phyloP scores from a whole-genome alignment of 176 grass and related monocot species.

The Ensete ventricosum region DNA sequence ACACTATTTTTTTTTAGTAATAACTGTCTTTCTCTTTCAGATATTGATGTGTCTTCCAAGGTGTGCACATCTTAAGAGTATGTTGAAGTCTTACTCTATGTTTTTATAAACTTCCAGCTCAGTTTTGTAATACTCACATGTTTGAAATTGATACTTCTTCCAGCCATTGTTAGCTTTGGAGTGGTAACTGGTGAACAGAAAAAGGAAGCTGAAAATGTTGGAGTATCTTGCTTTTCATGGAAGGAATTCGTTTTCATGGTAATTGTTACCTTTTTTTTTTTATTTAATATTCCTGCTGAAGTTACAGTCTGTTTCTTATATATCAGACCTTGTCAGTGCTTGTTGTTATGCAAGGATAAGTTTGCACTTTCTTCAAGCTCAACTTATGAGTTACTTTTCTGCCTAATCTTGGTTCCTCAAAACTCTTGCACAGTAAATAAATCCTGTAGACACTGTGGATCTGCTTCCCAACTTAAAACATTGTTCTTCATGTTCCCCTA shows the following conservation, averaged over 20 bases:
- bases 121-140: conserved; percentile 2
- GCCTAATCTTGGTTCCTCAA: too few relatives aligned
- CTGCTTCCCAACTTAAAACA: too few relatives aligned
- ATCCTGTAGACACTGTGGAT: too few relatives aligned
- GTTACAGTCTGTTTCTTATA: too few relatives aligned
- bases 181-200: conserved; percentile 40
- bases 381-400: too few relatives aligned
- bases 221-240: conserved; percentile 81
- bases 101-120: conserved; percentile 8
- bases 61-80: conserved; percentile 39
- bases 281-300: not conserved
- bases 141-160: conserved; percentile 7
- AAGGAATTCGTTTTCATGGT: conserved; percentile 70
- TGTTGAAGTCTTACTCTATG: not conserved
- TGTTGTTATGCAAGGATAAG: too few relatives aligned
- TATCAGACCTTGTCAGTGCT: too few relatives aligned
- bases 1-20: not conserved
- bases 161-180: conserved; percentile 89
- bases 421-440: too few relatives aligned
- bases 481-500: too few relatives aligned
- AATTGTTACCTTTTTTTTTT: conserved; percentile 2
- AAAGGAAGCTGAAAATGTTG: conserved; percentile 47
- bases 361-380: too few relatives aligned
- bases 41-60: conserved; percentile 32
- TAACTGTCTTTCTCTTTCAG: conserved; percentile 22